Base-by-base conservation (phyloP, 495 filamentous ascomycete genomes). In the Rusavskia elegans region DNA sequence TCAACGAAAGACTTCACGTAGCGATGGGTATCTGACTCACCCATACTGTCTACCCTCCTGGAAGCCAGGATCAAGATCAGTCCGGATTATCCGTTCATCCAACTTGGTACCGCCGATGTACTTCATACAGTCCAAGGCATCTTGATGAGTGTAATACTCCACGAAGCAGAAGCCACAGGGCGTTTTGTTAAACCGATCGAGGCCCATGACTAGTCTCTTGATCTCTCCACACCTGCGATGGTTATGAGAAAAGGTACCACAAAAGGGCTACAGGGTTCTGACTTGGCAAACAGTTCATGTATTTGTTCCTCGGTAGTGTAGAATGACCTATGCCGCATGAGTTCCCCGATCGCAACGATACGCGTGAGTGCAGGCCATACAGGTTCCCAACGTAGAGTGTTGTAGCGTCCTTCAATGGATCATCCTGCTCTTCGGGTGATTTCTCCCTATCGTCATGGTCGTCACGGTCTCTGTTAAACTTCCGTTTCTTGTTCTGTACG, bases 271-370 rank as follows among this genome's bases (percentile, higher is more conserved):
- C 35, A 23, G 11, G 8, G 17, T 2, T 36, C 75, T 55, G 53
- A 82, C 78, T 97, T 97, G 14, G 85, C 75, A 64, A 97, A 97
- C 11, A 97, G 82, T 65, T 95, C 93, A 63, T 97, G 90, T 51
- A 98, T 95, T 63, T 98, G 92, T 70, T 98, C 92, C 65, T 98
- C 92, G 42, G 92, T 98, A 11, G 92, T 98, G 73, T 95, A 98
- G 70, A 98, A 98, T n/a, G 92, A 98, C 54, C 89, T 96, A 55
- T 9, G 17, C 23, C 17, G 38, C 19, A 57, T 77, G 46, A 78
- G 70, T 59, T 17, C 20, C 40, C n/a, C 40, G 14, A 17, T 42
- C 8, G 7, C 32, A 14, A 35, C 9, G 2, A 13, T 35, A 14
- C 2, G 32, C 32, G 8, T 35, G 13, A 13, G 6, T 35, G 32